A percentile compares a stretch with the other conserved stretches of the same genome.
Evolutionary conservation across 2,329 filamentous ascomycete species (phyloP).

Genomic region (Verticillium longisporum): DNA sequence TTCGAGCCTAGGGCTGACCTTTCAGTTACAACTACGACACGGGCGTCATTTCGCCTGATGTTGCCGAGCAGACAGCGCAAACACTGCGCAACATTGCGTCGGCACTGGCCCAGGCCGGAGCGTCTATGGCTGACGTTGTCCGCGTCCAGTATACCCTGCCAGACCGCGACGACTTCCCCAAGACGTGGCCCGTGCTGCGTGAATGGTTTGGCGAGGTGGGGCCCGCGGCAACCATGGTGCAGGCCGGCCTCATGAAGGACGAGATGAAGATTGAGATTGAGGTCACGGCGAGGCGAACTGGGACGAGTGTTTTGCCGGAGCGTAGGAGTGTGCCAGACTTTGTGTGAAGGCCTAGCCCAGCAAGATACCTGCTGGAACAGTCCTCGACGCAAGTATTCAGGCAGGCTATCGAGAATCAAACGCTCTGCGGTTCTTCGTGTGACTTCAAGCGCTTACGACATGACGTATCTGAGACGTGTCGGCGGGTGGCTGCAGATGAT

Average conservation of each 20-base stretch:
- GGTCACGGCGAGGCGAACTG: slow-evolving; percentile 25
- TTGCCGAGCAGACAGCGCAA: slow-evolving; percentile 43
- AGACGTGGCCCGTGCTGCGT: slow-evolving; percentile 41
- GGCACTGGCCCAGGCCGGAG: slow-evolving; percentile 33
- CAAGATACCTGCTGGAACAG: too few species aligned
- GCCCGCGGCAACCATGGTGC: slow-evolving; percentile 48
- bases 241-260: slow-evolving; percentile 43
- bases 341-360: background rate
- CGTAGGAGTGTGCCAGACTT: background rate
- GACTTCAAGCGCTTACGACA: background rate
- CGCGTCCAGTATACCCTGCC: slow-evolving; percentile 46
- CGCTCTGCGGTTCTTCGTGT: background rate
- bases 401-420: background rate
- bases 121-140: slow-evolving; percentile 37
- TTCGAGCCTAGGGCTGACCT: background rate
- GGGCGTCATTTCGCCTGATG: slow-evolving; percentile 33
- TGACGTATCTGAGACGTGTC: background rate
- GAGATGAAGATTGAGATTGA: slow-evolving; percentile 38
- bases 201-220: slow-evolving; percentile 42
- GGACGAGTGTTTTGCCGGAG: background rate
- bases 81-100: slow-evolving; percentile 37
- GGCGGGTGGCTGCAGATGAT: background rate
- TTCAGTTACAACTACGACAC: slow-evolving; percentile 44
- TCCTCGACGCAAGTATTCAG: too few species aligned
- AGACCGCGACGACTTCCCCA: slow-evolving; percentile 36